These are phyloP conservation scores for Gliomastix tumulicola DNA, from an alignment of 2,329 filamentous ascomycete species.

Conservation along the genomic window DNA sequence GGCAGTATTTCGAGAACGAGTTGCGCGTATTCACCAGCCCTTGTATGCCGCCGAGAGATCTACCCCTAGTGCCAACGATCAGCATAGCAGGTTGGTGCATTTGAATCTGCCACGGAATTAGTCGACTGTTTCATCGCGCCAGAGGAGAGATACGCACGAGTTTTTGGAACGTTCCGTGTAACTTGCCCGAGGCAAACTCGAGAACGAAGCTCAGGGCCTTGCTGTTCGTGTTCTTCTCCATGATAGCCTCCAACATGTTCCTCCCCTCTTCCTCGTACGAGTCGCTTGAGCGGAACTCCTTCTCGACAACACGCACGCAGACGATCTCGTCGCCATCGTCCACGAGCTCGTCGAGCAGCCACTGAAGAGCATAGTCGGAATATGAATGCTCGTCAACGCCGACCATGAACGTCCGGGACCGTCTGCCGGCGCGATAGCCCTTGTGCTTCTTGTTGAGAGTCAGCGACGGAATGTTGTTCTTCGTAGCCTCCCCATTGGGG, in stretches of 20 bases:
- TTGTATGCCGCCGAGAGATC: conserved; percentile 79
- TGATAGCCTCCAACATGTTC: conserved; percentile 66
- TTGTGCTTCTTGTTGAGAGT: conserved; percentile 82
- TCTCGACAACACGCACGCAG: conserved; percentile 82
- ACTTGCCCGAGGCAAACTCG: conserved; percentile 83
- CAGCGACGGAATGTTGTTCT: conserved; percentile 59
- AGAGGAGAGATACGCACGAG: conserved; percentile 52
- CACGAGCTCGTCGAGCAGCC: conserved; percentile 85
- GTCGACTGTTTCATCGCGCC: conserved; percentile 2
- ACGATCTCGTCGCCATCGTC: conserved; percentile 93
- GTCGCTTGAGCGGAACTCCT: conserved; percentile 64
- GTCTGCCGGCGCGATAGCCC: conserved; percentile 73
- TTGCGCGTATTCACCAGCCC: conserved; percentile 71
- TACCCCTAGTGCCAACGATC: conserved; percentile 81
- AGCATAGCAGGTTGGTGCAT: conserved; percentile 89
- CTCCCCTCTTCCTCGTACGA: conserved; percentile 72
- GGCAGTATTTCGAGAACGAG: conserved; percentile 88
- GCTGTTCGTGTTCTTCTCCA: conserved; percentile 70
- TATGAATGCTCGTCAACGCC: conserved; percentile 89
- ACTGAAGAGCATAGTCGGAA: conserved; percentile 86
- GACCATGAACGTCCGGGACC: conserved; percentile 83
- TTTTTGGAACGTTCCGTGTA: conserved; percentile 84
- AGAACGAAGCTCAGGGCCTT: conserved; percentile 80
- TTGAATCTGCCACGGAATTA: conserved; percentile 58
- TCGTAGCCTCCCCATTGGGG: conserved; percentile 48